Conservation (phyloP, 1,284 basidiomycete species). For the Boletellus deceptivus region DNA sequence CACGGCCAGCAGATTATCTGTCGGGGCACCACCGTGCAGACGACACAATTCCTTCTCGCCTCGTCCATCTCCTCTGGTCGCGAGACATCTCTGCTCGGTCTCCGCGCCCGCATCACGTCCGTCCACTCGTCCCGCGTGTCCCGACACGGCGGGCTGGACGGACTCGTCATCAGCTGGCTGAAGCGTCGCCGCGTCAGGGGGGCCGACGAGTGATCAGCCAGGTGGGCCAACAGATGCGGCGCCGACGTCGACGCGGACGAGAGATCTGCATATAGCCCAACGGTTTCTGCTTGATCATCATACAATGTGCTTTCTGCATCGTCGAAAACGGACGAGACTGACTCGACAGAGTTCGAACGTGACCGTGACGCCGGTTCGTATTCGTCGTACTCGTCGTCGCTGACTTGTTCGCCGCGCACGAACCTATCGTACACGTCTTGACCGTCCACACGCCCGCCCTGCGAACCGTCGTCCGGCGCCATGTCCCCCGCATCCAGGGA, state of each 20-base stretch:
- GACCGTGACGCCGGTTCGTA: constrained; percentile 29
- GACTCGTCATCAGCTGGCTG: constrained; percentile 31
- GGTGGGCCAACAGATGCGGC: constrained; percentile 50
- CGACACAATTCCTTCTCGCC: constrained; percentile 55
- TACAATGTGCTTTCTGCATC: constrained; percentile 25
- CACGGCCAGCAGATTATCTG: constrained; percentile 80
- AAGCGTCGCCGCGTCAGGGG: constrained; percentile 51
- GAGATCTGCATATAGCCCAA: constrained; percentile 45
- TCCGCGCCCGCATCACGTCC: constrained; percentile 25
- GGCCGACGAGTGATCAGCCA: constrained; percentile 39
- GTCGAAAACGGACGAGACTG: constrained; percentile 29
- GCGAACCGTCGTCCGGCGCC: neutral
- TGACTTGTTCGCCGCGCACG: constrained; percentile 57
- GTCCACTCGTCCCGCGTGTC: constrained; percentile 24
- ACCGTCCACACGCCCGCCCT: constrained; percentile 16
- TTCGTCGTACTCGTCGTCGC: constrained; percentile 60
- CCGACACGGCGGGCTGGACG: constrained; percentile 2
- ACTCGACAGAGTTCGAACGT: constrained; percentile 25
- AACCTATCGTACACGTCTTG: constrained; percentile 53
- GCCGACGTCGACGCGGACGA: constrained; percentile 37
- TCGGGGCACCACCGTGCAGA: constrained; percentile 67
- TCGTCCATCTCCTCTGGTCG: constrained; percentile 30
- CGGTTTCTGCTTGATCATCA: constrained; percentile 36
- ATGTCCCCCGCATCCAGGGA: constrained; percentile 1
- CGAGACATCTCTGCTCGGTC: constrained; percentile 10